Percentiles rank a stretch among this genome's conserved stretches.
These are phyloP conservation scores for Apiospora hydei DNA, from an alignment of 2,329 filamentous ascomycete species.

Conservation along the genomic window DNA sequence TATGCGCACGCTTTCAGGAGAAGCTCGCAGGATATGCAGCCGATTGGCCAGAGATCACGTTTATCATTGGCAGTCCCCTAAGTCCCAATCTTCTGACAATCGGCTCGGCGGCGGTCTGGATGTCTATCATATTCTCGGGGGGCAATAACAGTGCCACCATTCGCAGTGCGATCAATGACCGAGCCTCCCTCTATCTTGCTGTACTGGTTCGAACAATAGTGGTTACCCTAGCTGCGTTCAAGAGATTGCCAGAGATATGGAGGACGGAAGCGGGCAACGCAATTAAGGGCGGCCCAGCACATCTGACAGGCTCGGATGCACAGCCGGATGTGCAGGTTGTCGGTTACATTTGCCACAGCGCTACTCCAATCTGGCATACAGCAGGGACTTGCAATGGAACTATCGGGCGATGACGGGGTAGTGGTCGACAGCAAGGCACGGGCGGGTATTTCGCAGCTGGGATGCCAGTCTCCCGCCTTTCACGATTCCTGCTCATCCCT, in stretches of 20 bases:
- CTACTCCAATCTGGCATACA: conserved; percentile 39
- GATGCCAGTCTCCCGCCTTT: conserved; percentile 28
- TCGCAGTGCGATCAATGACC: conserved; percentile 37
- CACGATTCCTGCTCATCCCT: conserved; percentile 25
- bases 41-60: conserved; percentile 48
- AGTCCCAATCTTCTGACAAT: conserved; percentile 31
- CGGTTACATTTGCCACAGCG: conserved; percentile 38
- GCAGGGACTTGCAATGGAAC: conserved; percentile 30
- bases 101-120: conserved; percentile 44
- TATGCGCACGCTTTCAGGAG: conserved; percentile 32
- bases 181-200: conserved; percentile 51
- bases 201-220: conserved; percentile 49
- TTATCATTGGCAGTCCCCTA: conserved; percentile 9
- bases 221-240: conserved; percentile 50
- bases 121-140: conserved; percentile 43
- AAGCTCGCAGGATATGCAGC: conserved; percentile 38
- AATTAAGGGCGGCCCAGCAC: conserved; percentile 41
- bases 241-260: conserved; percentile 49
- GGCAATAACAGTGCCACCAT: conserved; percentile 53
- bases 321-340: conserved; percentile 53
- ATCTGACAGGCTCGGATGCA: conserved; percentile 45
- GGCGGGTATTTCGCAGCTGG: conserved; percentile 25
- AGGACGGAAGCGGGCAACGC: conserved; percentile 40
- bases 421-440: conserved; percentile 30
- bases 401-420: conserved; percentile 26